A percentile compares a stretch with the other conserved stretches of the same genome.
These are phyloP conservation scores for Tulasnella sp. DNA, from an alignment of 768 basidiomycete species.

Conservation along the genomic window DNA sequence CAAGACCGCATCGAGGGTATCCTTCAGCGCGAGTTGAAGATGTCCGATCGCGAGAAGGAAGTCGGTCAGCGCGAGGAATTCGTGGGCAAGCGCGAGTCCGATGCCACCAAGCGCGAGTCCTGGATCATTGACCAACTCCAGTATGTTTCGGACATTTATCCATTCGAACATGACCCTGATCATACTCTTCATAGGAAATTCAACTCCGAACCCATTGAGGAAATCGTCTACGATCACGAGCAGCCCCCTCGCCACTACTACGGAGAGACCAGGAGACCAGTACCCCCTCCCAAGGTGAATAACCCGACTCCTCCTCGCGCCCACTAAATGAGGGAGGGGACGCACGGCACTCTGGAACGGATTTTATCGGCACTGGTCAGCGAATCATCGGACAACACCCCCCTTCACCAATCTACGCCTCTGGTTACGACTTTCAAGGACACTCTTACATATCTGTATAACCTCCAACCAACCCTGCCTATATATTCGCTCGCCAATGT, in stretches of 20 bases:
- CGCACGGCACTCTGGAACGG: neutral
- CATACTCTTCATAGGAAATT: constrained; percentile 2
- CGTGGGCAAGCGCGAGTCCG: constrained; percentile 76
- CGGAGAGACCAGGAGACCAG: constrained; percentile 9
- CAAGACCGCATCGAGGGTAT: constrained; percentile 67
- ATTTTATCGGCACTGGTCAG: constrained; percentile 9
- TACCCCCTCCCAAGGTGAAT: constrained; percentile 10
- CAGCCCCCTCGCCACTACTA: constrained; percentile 13
- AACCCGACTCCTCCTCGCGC: constrained; percentile 7
- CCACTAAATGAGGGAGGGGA: constrained; percentile 1
- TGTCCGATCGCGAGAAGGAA: constrained; percentile 76
- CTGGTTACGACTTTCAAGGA: neutral
- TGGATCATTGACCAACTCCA: constrained; percentile 93
- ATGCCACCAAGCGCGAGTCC: constrained; percentile 71
- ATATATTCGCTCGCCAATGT: constrained; percentile 2
- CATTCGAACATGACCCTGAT: neutral
- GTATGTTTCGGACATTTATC: constrained; percentile 35
- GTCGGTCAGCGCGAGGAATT: constrained; percentile 77
- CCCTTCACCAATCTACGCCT: neutral
- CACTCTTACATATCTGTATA: neutral
- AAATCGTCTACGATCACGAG: constrained; percentile 15
- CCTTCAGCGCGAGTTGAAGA: constrained; percentile 73
- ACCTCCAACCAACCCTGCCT: neutral
- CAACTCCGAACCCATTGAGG: constrained; percentile 12
- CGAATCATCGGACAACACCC: neutral